Percentiles rank a stretch among this genome's conserved stretches.
phyloP scores from a whole-genome alignment of 352 stramenopile genomes.

The Globisporangium cylindrosporum region DNA sequence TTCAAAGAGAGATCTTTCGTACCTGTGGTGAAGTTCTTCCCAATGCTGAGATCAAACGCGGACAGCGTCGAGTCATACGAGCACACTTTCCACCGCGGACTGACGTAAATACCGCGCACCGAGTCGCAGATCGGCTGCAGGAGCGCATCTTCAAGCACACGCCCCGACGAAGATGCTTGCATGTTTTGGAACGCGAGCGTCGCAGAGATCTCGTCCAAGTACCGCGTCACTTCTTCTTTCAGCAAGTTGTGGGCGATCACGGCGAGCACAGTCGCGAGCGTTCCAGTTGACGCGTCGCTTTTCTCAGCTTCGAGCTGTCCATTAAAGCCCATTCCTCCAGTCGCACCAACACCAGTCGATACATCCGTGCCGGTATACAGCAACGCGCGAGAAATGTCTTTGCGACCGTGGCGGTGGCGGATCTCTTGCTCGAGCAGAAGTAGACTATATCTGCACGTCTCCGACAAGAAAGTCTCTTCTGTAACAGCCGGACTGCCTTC shows the following conservation, averaged over 20 bases:
- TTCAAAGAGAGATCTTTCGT: not conserved
- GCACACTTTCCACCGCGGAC: conserved; percentile 78
- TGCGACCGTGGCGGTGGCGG: conserved; percentile 66
- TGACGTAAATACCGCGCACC: conserved; percentile 73
- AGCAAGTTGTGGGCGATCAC: conserved; percentile 76
- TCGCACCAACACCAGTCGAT: not conserved
- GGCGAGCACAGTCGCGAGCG: conserved; percentile 52
- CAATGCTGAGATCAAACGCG: conserved; percentile 77
- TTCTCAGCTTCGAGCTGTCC: conserved; percentile 39
- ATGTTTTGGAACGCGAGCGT: conserved; percentile 60
- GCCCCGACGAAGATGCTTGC: conserved; percentile 49
- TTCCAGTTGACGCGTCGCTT: conserved; percentile 34
- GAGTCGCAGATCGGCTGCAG: conserved; percentile 84
- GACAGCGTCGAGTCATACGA: conserved; percentile 72
- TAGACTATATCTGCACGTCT: conserved; percentile 67
- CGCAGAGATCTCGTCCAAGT: conserved; percentile 69
- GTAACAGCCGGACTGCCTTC: not conserved
- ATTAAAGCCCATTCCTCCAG: not conserved
- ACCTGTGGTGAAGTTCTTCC: conserved; percentile 82
- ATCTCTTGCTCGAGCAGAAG: conserved; percentile 83
- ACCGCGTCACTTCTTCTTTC: conserved; percentile 69
- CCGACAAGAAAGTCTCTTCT: conserved; percentile 44
- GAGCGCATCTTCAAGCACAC: conserved; percentile 73
- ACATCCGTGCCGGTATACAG: conserved; percentile 42
- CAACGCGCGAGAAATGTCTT: conserved; percentile 60